phyloP scores from a whole-genome alignment of 805 yeast genomes.

The Teunomyces lycoperdinae region DNA sequence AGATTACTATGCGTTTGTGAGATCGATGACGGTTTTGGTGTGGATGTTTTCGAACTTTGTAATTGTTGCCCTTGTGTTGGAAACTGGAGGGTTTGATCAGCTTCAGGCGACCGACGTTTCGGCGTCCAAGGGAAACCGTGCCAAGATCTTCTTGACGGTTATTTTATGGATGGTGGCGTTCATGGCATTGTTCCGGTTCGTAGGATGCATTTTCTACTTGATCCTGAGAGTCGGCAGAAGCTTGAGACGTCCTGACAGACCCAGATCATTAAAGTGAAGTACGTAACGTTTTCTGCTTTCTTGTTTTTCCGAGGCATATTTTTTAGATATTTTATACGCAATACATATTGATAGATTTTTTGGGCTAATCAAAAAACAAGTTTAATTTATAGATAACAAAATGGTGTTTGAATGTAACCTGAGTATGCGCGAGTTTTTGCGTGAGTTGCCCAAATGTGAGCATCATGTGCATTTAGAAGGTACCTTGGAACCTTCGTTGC shows the following conservation, averaged over 20 bases:
- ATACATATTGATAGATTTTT: not conserved
- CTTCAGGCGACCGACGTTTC: slow-evolving; percentile 26
- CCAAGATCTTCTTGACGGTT: slow-evolving; percentile 47
- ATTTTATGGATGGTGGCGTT: slow-evolving; percentile 62
- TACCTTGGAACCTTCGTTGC: slow-evolving; percentile 67
- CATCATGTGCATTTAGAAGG: slow-evolving; percentile 87
- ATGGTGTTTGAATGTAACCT: slow-evolving; percentile 2
- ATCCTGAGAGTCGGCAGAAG: slow-evolving; percentile 29
- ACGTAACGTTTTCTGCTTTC: not conserved
- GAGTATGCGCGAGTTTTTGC: slow-evolving; percentile 8
- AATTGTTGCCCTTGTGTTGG: slow-evolving; percentile 39
- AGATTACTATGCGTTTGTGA: slow-evolving; percentile 44
- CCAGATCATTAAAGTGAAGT: not conserved
- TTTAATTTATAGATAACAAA: not conserved
- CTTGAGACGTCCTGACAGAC: slow-evolving; percentile 17
- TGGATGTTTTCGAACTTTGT: slow-evolving; percentile 46
- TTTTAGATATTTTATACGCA: not conserved
- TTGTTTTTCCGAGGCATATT: not conserved
- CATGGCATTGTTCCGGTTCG: slow-evolving; percentile 53
- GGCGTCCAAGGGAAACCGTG: slow-evolving; percentile 31
- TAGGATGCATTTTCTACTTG: slow-evolving; percentile 53
- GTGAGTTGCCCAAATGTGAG: slow-evolving; percentile 80
- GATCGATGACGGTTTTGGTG: slow-evolving; percentile 45
- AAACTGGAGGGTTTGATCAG: slow-evolving; percentile 45
- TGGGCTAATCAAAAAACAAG: not conserved